Conservation (phyloP, 108 stramenopile species). For the Parmales sp. region DNA sequence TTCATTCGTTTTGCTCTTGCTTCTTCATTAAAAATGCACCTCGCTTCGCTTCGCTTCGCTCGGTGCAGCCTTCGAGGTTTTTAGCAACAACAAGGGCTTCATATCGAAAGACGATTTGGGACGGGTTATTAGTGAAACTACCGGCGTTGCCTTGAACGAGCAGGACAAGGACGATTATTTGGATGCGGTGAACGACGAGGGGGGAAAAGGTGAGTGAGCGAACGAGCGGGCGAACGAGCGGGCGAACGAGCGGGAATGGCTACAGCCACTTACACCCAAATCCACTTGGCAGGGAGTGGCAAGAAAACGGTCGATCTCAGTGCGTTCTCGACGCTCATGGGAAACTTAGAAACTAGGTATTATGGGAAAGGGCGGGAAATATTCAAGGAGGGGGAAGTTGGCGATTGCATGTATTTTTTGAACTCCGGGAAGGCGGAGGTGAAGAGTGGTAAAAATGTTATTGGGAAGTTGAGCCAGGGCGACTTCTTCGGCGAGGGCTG, state of each 20-base stretch:
- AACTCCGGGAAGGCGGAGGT: conserved; percentile 70
- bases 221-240: background rate
- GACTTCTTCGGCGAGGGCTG: conserved; percentile 76
- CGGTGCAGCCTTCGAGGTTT: conserved; percentile 21
- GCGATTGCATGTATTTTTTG: conserved; percentile 74
- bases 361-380: background rate
- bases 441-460: conserved; percentile 53
- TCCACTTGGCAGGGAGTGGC: too few species aligned
- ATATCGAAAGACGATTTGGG: conserved; percentile 52
- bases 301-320: background rate
- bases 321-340: background rate
- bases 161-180: background rate
- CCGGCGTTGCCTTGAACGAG: conserved; percentile 21
- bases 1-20: too few species aligned
- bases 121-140: conserved; percentile 47
- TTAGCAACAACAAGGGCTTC: conserved; percentile 20
- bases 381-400: conserved; percentile 19
- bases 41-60: too few species aligned
- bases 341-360: background rate
- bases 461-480: conserved; percentile 49
- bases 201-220: background rate
- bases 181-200: background rate
- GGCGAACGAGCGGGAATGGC: background rate
- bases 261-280: too few species aligned
- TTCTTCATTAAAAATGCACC: too few species aligned